Evolutionary conservation across 148 eudicot genomes (phyloP).

Genomic region (Silene uniflora): DNA sequence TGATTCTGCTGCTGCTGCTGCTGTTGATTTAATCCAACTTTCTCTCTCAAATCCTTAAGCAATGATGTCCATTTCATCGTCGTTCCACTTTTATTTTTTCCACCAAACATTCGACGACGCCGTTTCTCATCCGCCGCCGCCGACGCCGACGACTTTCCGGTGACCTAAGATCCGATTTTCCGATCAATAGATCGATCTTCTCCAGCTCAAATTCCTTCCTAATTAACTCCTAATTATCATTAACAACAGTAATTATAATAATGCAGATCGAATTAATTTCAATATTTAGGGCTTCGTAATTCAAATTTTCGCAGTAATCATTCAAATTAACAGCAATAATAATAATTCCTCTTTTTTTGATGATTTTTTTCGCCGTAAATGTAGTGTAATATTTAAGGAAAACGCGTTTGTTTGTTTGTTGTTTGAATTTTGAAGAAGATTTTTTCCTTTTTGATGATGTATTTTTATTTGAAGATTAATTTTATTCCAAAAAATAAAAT

Average conservation of each 20-base stretch:
- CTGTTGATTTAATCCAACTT: slow-evolving; percentile 47
- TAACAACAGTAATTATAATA: background rate
- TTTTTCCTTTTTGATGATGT: background rate
- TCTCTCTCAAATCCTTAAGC: slow-evolving; percentile 15
- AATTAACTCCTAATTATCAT: background rate
- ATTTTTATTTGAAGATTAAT: slow-evolving; percentile 20
- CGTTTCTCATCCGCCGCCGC: slow-evolving; percentile 49
- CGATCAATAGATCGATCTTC: slow-evolving; percentile 19
- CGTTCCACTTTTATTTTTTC: slow-evolving; percentile 27
- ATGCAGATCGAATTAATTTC: slow-evolving; percentile 9
- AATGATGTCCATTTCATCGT: slow-evolving; percentile 78
- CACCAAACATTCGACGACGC: slow-evolving; percentile 43
- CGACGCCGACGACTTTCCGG: slow-evolving; percentile 11
- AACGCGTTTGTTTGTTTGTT: slow-evolving; percentile 26
- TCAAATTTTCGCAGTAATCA: background rate
- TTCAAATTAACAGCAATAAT: background rate
- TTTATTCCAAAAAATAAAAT: slow-evolving; percentile 10
- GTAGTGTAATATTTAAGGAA: slow-evolving; percentile 11
- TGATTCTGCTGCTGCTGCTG: slow-evolving; percentile 20
- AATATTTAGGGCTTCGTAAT: slow-evolving; percentile 4
- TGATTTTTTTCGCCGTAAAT: slow-evolving; percentile 23
- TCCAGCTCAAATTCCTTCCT: background rate
- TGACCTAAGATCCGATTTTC: slow-evolving; percentile 17
- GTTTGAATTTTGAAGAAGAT: slow-evolving; percentile 7
- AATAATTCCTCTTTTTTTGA: background rate